Base-by-base conservation (phyloP, 2,329 filamentous ascomycete species). In the Aspergillus intermedius region DNA sequence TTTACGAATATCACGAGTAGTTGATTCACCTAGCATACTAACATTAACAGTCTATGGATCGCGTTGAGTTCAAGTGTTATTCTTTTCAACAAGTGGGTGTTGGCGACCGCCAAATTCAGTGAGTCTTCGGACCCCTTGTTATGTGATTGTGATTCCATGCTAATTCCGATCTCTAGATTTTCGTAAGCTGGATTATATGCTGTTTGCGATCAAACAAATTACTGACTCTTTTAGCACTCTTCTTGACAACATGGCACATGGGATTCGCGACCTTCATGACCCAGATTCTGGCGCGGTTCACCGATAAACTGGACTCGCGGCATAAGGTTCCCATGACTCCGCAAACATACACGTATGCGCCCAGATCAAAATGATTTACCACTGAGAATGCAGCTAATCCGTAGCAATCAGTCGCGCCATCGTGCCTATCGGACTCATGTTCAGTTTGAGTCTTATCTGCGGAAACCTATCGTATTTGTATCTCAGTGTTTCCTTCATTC, bases 71-170 rank as follows among this genome's bases (percentile, higher is more conserved):
- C 90, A 39, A 88, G 86, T 62, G 90, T 97, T 66, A 98, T 98
- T 69, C 78, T 98, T 53, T 97, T 96, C 85, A 97, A 98, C 84
- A 98, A 98, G 82, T 95, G 88, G 83, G 89, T 98, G 63, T 80
- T 97, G 54, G 84, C 91, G 63, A 91, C 86, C 34, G 79, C 86
- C 54, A 80, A 88, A 55, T 96, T 96, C 77, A 81, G 86, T 88
- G 79, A 77, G 84, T 64, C 19, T n/a, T 40, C 46, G 44, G 42
- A 7, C 17, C 17, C n/a, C 28, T 30, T 17, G n/a, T 12, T 15
- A 21, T 19, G 17, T 17, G 7, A 21, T 32, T 37, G 48, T 46
- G 50, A 53, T 48, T 25, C 4, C 10, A 3, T 22, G 41, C 41
- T 60, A 72, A 73, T 71, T 34, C 44, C 3, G 7, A 47, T 45